Evolutionary conservation across 108 stramenopile species (phyloP).

Genomic region (Thalassiosira profunda): DNA sequence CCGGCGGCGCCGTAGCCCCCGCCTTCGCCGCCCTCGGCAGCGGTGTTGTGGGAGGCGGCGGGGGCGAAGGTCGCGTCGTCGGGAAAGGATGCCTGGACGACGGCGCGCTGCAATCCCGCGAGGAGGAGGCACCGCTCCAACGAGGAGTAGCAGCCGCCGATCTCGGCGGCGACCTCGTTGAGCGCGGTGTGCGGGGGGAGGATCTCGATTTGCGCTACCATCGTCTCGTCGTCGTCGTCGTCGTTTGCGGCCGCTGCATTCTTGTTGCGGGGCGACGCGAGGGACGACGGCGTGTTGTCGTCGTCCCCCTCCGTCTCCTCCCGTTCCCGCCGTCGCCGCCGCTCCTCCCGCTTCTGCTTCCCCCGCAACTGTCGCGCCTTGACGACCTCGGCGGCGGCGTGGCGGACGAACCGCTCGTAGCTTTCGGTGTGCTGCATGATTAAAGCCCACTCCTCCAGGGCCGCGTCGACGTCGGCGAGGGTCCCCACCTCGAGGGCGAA

Average conservation of each 20-base stretch:
- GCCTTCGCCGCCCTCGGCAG: background rate
- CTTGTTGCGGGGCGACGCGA: background rate
- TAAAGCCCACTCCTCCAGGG: slow-evolving; percentile 91
- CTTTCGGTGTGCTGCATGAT: slow-evolving; percentile 94
- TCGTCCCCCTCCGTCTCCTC: slow-evolving; percentile 49
- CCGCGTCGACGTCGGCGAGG: slow-evolving; percentile 86
- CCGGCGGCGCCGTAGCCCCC: slow-evolving; percentile 7
- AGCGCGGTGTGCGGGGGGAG: slow-evolving; percentile 75
- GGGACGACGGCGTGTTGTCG: background rate
- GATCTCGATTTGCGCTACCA: slow-evolving; percentile 55
- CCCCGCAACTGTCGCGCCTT: slow-evolving; percentile 69
- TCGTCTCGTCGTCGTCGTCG: slow-evolving; percentile 39
- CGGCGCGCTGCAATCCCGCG: slow-evolving; percentile 88
- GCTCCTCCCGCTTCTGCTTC: slow-evolving; percentile 58
- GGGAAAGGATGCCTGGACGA: slow-evolving; percentile 48
- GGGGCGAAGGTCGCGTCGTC: slow-evolving; percentile 41
- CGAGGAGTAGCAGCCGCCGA: slow-evolving; percentile 80
- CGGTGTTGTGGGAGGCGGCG: slow-evolving; percentile 5
- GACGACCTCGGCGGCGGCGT: slow-evolving; percentile 79
- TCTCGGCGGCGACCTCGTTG: slow-evolving; percentile 77
- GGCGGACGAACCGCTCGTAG: slow-evolving; percentile 88
- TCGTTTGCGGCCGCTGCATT: slow-evolving; percentile 22
- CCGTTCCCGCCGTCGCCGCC: slow-evolving; percentile 28
- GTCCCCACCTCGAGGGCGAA: slow-evolving; percentile 71
- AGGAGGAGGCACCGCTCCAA: slow-evolving; percentile 83